phyloP scores from a whole-genome alignment of 140 eudicot genomes.

The Eryngium alpinum region DNA sequence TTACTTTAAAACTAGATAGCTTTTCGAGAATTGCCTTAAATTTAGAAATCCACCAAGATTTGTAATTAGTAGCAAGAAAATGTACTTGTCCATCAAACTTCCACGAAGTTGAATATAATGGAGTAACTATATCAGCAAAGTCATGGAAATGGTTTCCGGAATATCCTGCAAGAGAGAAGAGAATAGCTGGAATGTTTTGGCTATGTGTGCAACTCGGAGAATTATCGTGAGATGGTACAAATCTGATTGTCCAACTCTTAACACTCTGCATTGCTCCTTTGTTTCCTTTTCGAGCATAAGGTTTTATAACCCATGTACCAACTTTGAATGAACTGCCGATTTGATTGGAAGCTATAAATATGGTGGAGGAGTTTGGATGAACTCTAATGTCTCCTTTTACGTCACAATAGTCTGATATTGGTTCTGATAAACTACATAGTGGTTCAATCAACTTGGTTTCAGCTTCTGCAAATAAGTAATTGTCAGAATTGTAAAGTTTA shows the following conservation, averaged over 20 bases:
- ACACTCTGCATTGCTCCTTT: constrained; percentile 34
- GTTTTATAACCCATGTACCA: constrained; percentile 36
- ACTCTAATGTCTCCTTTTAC: constrained; percentile 57
- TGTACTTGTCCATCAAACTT: constrained; percentile 38
- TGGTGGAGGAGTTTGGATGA: constrained; percentile 51
- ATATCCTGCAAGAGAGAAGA: constrained; percentile 56
- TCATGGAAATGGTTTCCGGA: constrained; percentile 61
- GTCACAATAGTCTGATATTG: constrained; percentile 39
- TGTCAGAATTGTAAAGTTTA: neutral
- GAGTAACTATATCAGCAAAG: constrained; percentile 45
- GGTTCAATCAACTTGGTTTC: constrained; percentile 19
- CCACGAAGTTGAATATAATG: constrained; percentile 39
- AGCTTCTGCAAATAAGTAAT: constrained; percentile 18
- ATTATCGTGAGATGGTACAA: neutral
- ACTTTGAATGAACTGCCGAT: neutral
- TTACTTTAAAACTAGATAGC: constrained; percentile 31
- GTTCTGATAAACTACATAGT: constrained; percentile 30
- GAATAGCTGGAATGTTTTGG: constrained; percentile 37
- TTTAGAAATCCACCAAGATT: constrained; percentile 45
- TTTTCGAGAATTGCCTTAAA: constrained; percentile 24
- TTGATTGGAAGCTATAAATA: constrained; percentile 30
- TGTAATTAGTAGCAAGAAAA: constrained; percentile 35
- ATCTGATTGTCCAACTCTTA: constrained; percentile 15
- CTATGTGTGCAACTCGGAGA: constrained; percentile 21
- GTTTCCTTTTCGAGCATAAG: constrained; percentile 64